Evolutionary conservation across 2,329 filamentous ascomycete species (phyloP).

Genomic region (Colletotrichum chlorophyti): DNA sequence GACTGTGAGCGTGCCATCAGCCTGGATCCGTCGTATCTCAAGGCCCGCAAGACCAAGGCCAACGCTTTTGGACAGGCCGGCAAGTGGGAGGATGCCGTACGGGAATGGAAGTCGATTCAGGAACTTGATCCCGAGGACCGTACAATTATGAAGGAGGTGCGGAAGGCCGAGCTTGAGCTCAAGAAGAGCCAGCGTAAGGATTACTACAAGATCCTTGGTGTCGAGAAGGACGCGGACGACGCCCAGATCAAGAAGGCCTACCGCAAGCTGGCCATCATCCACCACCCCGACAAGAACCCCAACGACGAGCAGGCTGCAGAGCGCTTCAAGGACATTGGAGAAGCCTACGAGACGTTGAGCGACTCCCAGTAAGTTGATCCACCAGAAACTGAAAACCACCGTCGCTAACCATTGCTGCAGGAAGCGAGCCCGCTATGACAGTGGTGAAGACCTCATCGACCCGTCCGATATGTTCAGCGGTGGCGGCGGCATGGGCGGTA

Average conservation of each 20-base stretch:
- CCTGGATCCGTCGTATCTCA: slow-evolving; percentile 84
- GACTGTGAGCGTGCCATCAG: slow-evolving; percentile 87
- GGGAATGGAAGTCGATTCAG: slow-evolving; percentile 85
- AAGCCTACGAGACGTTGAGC: slow-evolving; percentile 95
- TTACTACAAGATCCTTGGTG: slow-evolving; percentile 95
- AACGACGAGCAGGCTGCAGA: slow-evolving; percentile 84
- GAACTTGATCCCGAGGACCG: slow-evolving; percentile 85
- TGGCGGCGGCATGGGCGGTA: slow-evolving; percentile 63
- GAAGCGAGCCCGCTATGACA: slow-evolving; percentile 90
- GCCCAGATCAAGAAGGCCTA: slow-evolving; percentile 95
- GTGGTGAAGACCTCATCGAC: slow-evolving; percentile 89
- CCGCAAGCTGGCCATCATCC: slow-evolving; percentile 89
- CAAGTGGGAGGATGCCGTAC: slow-evolving; percentile 89
- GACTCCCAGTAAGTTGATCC: slow-evolving; percentile 79
- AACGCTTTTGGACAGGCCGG: slow-evolving; percentile 86
- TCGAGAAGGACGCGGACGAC: slow-evolving; percentile 85
- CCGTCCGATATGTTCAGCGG: slow-evolving; percentile 84
- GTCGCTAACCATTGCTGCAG: slow-evolving; percentile 53
- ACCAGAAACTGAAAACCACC: slow-evolving; percentile 3
- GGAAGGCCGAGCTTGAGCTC: slow-evolving; percentile 89
- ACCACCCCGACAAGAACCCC: slow-evolving; percentile 98
- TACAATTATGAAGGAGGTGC: slow-evolving; percentile 82
- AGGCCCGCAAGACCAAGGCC: slow-evolving; percentile 92
- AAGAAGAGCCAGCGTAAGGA: slow-evolving; percentile 99
- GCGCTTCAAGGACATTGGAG: slow-evolving; percentile 96